These are phyloP conservation scores for Maudiozyma bulderi DNA, from an alignment of 805 yeast genomes.

Conservation along the genomic window DNA sequence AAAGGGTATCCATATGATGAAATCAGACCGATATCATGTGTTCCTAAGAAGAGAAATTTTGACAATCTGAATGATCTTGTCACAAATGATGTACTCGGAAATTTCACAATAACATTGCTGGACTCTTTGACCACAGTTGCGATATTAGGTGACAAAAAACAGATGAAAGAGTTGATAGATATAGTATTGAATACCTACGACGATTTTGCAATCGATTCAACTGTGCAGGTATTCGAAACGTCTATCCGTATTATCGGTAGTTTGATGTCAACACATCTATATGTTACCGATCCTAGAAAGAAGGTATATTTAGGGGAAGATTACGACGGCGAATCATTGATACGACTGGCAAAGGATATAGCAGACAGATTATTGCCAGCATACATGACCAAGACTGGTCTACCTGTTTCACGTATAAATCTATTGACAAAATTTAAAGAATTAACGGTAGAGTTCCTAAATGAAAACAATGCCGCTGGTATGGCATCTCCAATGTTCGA, in stretches of 20 bases:
- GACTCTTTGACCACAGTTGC: conserved; percentile 77
- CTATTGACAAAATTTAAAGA: conserved; percentile 33
- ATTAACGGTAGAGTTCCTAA: conserved; percentile 36
- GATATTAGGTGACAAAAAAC: conserved; percentile 53
- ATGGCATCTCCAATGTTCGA: conserved; percentile 79
- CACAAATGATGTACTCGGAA: conserved; percentile 79
- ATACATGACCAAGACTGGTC: conserved; percentile 49
- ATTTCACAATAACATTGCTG: conserved; percentile 64
- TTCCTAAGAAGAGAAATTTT: conserved; percentile 56
- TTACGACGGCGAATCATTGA: conserved; percentile 60
- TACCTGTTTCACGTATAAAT: conserved; percentile 78
- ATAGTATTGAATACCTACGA: conserved; percentile 31
- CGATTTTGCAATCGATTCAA: conserved; percentile 54
- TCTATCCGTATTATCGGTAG: conserved; percentile 80
- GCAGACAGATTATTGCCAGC: conserved; percentile 66
- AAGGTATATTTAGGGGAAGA: conserved; percentile 30
- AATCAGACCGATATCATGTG: conserved; percentile 63
- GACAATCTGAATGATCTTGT: conserved; percentile 43
- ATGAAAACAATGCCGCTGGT: conserved; percentile 81
- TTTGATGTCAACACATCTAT: conserved; percentile 66
- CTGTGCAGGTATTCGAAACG: conserved; percentile 82
- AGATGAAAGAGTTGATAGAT: conserved; percentile 39
- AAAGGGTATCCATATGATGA: conserved; percentile 79
- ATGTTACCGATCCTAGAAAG: conserved; percentile 41
- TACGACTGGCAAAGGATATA: conserved; percentile 61